Evolutionary conservation across 2,329 filamentous ascomycete genomes (phyloP), one percentile per base, ranked within the genome.

Genomic region (Penicillium sp.): DNA sequence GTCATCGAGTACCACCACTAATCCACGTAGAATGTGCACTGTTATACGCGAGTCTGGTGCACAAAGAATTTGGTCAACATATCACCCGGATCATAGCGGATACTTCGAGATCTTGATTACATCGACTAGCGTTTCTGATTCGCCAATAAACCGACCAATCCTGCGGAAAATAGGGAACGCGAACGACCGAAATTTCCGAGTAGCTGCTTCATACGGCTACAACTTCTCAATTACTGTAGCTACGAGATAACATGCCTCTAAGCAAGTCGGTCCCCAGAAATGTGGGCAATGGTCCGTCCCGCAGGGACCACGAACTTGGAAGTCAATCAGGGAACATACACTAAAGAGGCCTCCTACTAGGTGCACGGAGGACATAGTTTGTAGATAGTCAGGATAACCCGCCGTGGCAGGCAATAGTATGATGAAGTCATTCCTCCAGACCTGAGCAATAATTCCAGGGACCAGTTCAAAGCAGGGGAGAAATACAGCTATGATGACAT

Each of bases 401-500:
- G 19, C 43, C n/a, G 4, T 35, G 35, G 28, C 33, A 10, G 25
- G n/a, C 37, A 33, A 43, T 30, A 6, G 38, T 35, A 45, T 45
- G 52, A 55, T 33, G 52, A 45, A 35, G 16, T 55, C 38, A 25
- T 25, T 45, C 8, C 26, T 26, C 38, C 33, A 42, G 33, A 48
- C 19, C 33, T 48, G 14, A 43, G 40, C 28, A 33, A 30, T 26
- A 54, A 26, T 11, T 7, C 14, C 45, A 45, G 52, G 22, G 22
- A 52, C 25, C 7, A 16, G 40, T 7, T 43, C 19, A 8, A 11
- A 19, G 8, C 19, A 13, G 14, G 19, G 45, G 53, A 49, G 30
- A 13, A 14, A 10, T 19, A 40, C 2, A 48, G 37, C 57, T 42
- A 58, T 55, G 60, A 62, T 60, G 57, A 53, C 60, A 57, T 62